These are phyloP conservation scores for Sporothrix protearum DNA, from an alignment of 2,329 filamentous ascomycete species.

Conservation along the genomic window DNA sequence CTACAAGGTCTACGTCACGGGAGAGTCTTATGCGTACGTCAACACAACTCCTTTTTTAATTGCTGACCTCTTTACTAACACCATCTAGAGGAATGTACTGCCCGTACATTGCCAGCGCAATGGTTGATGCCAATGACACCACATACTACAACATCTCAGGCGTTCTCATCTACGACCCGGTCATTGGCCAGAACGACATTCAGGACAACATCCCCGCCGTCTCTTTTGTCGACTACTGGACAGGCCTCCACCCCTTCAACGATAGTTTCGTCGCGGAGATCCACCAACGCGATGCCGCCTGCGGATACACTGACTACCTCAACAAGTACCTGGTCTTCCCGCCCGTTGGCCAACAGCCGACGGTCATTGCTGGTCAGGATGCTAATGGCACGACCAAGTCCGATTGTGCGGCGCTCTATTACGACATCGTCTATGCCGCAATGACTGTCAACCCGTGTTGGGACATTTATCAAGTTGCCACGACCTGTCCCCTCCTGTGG, in stretches of 20 bases:
- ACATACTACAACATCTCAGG: slow-evolving; percentile 65
- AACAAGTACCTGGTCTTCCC: slow-evolving; percentile 65
- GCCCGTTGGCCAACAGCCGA: slow-evolving; percentile 58
- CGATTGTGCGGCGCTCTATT: slow-evolving; percentile 56
- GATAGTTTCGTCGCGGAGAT: slow-evolving; percentile 53
- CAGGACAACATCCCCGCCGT: slow-evolving; percentile 49
- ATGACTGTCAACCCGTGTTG: slow-evolving; percentile 69
- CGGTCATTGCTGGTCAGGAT: slow-evolving; percentile 43
- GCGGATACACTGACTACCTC: slow-evolving; percentile 61
- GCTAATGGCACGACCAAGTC: slow-evolving; percentile 37
- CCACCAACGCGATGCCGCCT: slow-evolving; percentile 50
- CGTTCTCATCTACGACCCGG: slow-evolving; percentile 70
- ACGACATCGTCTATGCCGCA: slow-evolving; percentile 53
- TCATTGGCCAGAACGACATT: slow-evolving; percentile 51
- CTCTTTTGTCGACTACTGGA: slow-evolving; percentile 59
- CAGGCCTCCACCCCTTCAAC: slow-evolving; percentile 61
- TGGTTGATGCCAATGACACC: slow-evolving; percentile 64
- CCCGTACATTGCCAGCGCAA: slow-evolving; percentile 68
- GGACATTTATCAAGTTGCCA: slow-evolving; percentile 69
- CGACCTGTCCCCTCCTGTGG: slow-evolving; percentile 67
- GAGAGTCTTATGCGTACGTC: slow-evolving; percentile 62
- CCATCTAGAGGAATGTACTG: slow-evolving; percentile 54
- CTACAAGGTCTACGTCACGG: slow-evolving; percentile 69
- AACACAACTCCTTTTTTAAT: no score
- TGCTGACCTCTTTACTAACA: no score